Evolutionary conservation across 2,329 filamentous ascomycete species (phyloP).

Genomic region (Fusarium tricinctum): DNA sequence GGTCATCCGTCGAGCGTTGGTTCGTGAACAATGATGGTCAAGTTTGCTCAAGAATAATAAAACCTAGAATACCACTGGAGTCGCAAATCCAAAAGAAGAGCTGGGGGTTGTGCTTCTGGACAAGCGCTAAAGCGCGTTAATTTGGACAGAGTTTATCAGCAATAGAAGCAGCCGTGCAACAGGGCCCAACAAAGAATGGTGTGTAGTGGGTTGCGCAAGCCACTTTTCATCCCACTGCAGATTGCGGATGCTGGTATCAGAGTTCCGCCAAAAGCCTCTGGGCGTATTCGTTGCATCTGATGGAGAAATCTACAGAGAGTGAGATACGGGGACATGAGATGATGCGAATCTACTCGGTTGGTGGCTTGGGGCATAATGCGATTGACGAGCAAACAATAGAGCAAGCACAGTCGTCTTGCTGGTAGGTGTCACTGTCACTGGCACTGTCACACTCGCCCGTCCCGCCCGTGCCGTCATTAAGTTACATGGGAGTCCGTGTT

Average conservation of each 20-base stretch:
- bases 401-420: slow-evolving; percentile 6
- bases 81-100: no score
- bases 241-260: not conserved
- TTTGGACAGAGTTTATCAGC: slow-evolving; percentile 14
- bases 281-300: not conserved
- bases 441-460: slow-evolving; percentile 4
- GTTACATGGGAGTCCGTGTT: not conserved
- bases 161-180: not conserved
- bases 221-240: slow-evolving; percentile 1
- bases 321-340: not conserved
- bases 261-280: not conserved
- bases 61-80: not conserved
- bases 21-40: not conserved
- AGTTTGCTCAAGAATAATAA: not conserved
- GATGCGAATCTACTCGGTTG: not conserved
- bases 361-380: not conserved
- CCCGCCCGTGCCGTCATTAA: slow-evolving; percentile 20
- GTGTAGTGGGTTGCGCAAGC: slow-evolving; percentile 7
- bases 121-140: slow-evolving; percentile 7
- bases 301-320: not conserved
- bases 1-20: slow-evolving; percentile 1
- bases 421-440: not conserved
- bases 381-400: not conserved
- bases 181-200: not conserved
- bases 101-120: not conserved